Conservation (phyloP, 2,329 filamentous ascomycete species). For the Penicillium psychrosexuale region DNA sequence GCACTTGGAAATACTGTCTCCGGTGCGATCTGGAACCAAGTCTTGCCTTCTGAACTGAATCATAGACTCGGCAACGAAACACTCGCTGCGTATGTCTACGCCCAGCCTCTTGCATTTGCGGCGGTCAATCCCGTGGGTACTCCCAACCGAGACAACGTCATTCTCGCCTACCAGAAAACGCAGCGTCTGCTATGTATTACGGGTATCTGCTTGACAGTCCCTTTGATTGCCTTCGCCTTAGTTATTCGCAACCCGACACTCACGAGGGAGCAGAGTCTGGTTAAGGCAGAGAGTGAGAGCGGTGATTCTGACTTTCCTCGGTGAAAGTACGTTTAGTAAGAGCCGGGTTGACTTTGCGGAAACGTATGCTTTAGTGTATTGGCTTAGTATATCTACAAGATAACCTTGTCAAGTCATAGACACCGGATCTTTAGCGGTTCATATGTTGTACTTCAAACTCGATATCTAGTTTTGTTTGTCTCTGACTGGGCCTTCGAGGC, state of each 20-base stretch:
- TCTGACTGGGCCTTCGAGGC: background rate
- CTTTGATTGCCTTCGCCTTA: constrained; percentile 47
- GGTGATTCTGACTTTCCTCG: background rate
- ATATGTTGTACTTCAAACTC: background rate
- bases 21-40: constrained; percentile 61
- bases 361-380: too few species aligned
- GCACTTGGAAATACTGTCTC: constrained; percentile 60
- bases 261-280: constrained; percentile 46
- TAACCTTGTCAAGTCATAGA: background rate
- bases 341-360: background rate
- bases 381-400: background rate
- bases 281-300: constrained; percentile 33
- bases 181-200: constrained; percentile 52
- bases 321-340: background rate
- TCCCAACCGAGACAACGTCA: constrained; percentile 42
- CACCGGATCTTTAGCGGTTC: background rate
- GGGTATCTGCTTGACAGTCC: constrained; percentile 49
- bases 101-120: constrained; percentile 41
- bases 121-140: constrained; percentile 45
- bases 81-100: constrained; percentile 43
- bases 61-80: constrained; percentile 39
- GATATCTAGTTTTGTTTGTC: background rate
- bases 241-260: constrained; percentile 48
- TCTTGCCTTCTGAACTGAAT: constrained; percentile 49
- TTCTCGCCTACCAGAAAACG: constrained; percentile 46